These are phyloP conservation scores for Eutrema salsugineum DNA, from an alignment of 441 rosid species.

Conservation along the genomic window DNA sequence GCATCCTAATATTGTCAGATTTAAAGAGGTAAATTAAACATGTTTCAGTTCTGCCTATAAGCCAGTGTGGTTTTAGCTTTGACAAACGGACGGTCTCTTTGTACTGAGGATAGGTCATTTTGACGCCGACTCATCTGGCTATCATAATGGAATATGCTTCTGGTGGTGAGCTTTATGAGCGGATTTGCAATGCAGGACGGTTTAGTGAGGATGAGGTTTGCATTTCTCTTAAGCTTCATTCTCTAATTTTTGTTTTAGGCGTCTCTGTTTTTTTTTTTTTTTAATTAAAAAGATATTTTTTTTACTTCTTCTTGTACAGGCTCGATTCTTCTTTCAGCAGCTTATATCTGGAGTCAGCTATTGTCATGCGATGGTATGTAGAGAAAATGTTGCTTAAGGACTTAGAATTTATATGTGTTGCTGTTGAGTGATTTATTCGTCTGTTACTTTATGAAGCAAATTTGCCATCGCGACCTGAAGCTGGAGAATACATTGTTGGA, in stretches of 20 bases:
- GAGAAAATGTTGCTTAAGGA: not conserved
- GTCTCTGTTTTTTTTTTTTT: not conserved
- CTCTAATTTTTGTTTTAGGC: not conserved
- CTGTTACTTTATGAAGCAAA: conserved; percentile 44
- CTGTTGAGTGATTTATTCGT: not conserved
- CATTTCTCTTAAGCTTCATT: not conserved
- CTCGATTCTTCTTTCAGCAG: conserved; percentile 72
- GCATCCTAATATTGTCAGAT: conserved; percentile 64
- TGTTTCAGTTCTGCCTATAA: not conserved
- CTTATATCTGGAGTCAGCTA: conserved; percentile 73
- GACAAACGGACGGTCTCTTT: not conserved
- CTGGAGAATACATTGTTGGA: conserved; percentile 66
- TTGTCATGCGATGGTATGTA: conserved; percentile 62
- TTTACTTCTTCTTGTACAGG: conserved; percentile 36
- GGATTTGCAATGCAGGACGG: conserved; percentile 51
- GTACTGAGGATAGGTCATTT: conserved; percentile 41
- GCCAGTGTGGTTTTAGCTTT: not conserved
- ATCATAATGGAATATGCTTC: conserved; percentile 73
- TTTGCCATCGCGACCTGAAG: conserved; percentile 71
- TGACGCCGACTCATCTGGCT: conserved; percentile 70
- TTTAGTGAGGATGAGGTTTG: conserved; percentile 64
- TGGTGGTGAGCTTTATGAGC: conserved; percentile 64
- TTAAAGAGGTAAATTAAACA: conserved; percentile 47
- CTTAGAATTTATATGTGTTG: not conserved
- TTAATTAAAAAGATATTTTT: not conserved